Base-by-base conservation (phyloP, 129 eudicot genomes). In the Artemisia annua region DNA sequence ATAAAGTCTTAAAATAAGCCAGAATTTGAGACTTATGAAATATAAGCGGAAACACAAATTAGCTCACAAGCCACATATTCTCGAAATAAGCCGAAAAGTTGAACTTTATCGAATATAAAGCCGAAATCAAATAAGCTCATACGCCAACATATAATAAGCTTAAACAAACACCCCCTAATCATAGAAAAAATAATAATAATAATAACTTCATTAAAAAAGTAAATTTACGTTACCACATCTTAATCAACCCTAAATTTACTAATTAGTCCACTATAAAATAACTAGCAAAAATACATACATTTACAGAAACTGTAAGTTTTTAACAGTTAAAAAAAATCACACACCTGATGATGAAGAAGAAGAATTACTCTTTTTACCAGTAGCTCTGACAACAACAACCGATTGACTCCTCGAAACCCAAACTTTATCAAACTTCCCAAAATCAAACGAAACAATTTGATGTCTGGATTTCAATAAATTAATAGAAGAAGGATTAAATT, bases 351-450 rank as follows among this genome's bases (percentile, higher is more conserved):
- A 78, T 48, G 84, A 78, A 70, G 85, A 56, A 73, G 81, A 78
- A 48, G 84, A 78, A 70, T 74, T 75, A 26, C 44, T 64, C 69
- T 87, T 87, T 73, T 84, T 84, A 7, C 83, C 88, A 62, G 54
- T 66, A 53, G 89, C 89, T 77, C 81, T 75, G 4, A 28, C 30
- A 8, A 82, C 87, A 9, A 77, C 63, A 24, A 82, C 69, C 30
- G 85, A 76, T 19, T 46, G 83, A 75, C 11, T 35, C 0, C 46
- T 60, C 76, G 48, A 50, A 74, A 3, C 35, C 67, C 59, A 73
- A 18, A 63, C 63, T n/a, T n/a, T n/a, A n/a, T n/a, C n/a, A n/a
- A n/a, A n/a, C 67, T 67, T 69, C 17, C 66, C 79, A 52, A 50
- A 46, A 70, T 48, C 64, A 48, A 62, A 61, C 4, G 83, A 63